Evolutionary conservation across 1,139 yeast species (phyloP), one percentile per base, ranked within the genome.

Genomic region (Suhomyces bokatorum): DNA sequence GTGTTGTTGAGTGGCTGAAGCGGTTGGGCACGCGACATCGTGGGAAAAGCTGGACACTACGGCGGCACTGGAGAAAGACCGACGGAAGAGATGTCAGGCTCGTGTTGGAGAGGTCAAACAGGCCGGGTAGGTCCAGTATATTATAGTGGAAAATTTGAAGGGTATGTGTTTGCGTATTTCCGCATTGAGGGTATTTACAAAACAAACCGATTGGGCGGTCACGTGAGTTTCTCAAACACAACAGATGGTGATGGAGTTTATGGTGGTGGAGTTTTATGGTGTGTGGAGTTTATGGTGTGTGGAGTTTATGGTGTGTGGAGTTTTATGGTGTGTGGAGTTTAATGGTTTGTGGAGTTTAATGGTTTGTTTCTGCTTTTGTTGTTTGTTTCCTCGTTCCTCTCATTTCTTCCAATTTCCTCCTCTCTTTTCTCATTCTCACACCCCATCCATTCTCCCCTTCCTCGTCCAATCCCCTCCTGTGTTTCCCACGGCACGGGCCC

Each of bases 1-100:
- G 77, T 78, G 53, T 62, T 67, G 52, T 73, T 73, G 48, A 74
- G 70, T 39, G 78, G 78, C 54, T 75, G 78, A 54, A 75, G 73
- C 48, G 69, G 73, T 26, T 54, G 57, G 32, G 71, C 51, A 53
- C 75, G 73, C 14, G 75, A 69, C 75, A 69, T 70, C 36, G 17
- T 37, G 38, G 38, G 22, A 31, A 26, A 26, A 26, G 14, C 13
- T 17, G 27, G 30, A 31, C 14, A 20, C 31, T 15, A 35, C 32
- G 33, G 13, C 33, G 33, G 33, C 33, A 22, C 38, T 30, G 37
- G 40, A 22, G 49, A 30, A 36, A 29, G 32, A 28, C 44, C 38
- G 44, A 33, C 44, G 37, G 32, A 37, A 42, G 34, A 37, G 44
- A 37, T 39, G 44, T 37, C 44, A 37, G 44, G 44, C 40, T 37